Conservation (phyloP, 495 filamentous ascomycete species). For the Annulohypoxylon moriforme region DNA sequence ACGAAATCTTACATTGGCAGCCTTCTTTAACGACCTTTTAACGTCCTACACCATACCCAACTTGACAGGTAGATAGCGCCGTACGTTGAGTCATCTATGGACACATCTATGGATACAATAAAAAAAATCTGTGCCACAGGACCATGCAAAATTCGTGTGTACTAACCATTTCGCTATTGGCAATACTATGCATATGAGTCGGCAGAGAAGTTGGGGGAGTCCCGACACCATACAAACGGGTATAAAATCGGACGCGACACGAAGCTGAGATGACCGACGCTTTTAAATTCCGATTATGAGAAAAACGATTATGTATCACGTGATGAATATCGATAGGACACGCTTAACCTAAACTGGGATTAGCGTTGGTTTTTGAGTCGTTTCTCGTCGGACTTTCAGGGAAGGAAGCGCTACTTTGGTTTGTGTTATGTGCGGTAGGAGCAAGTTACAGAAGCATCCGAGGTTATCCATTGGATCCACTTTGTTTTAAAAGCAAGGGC, state of each 20-base stretch:
- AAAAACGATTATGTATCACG: conserved; percentile 11
- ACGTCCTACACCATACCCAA: not conserved
- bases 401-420: not conserved
- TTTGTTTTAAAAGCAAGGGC: not conserved
- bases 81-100: not conserved
- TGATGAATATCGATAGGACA: not conserved
- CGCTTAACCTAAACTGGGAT: not conserved
- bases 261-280: conserved; percentile 27
- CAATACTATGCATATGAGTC: not conserved
- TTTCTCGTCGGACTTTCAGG: conserved; percentile 18
- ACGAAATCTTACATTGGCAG: not conserved
- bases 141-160: not conserved
- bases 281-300: conserved; percentile 6
- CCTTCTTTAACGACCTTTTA: not conserved
- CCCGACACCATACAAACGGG: conserved; percentile 23
- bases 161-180: not conserved
- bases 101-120: not conserved
- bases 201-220: conserved; percentile 30
- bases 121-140: not conserved
- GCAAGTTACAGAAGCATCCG: not conserved
- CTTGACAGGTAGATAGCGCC: not conserved
- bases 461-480: not conserved
- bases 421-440: not conserved
- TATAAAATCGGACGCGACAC: conserved; percentile 27
- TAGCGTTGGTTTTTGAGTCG: not conserved